These are phyloP conservation scores for Hanseniaspora gamundiae DNA, from an alignment of 1,139 yeast genomes.

Conservation along the genomic window DNA sequence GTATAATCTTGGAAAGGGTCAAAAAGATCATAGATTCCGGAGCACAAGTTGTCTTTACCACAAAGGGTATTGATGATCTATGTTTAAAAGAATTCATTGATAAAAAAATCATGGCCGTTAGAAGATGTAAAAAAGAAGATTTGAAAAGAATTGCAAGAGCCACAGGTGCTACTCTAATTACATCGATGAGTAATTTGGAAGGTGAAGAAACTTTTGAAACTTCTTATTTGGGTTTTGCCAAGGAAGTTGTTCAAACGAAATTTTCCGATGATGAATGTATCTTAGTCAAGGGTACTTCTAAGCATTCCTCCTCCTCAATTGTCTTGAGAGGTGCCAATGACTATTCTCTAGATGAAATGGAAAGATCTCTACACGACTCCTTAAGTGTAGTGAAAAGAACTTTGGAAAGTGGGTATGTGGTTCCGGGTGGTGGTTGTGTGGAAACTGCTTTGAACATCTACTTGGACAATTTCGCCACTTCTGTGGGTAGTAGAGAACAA, in stretches of 20 bases:
- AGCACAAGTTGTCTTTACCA: conserved; percentile 91
- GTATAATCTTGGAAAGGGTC: conserved; percentile 79
- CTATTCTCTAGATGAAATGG: conserved; percentile 95
- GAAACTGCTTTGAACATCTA: conserved; percentile 92
- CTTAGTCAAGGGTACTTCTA: conserved; percentile 84
- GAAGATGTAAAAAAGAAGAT: conserved; percentile 96
- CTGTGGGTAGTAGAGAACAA: conserved; percentile 96
- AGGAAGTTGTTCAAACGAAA: conserved; percentile 81
- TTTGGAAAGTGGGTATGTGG: conserved; percentile 85
- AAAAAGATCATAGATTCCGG: conserved; percentile 82
- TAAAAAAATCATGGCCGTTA: conserved; percentile 92
- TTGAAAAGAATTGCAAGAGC: conserved; percentile 95
- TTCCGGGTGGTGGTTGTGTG: conserved; percentile 99
- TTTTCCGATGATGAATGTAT: conserved; percentile 97
- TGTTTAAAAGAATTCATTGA: conserved; percentile 93
- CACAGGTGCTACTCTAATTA: conserved; percentile 86
- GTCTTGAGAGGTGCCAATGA: conserved; percentile 95
- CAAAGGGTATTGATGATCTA: conserved; percentile 96
- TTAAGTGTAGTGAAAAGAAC: conserved; percentile 92
- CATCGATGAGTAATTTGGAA: conserved; percentile 84
- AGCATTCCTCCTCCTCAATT: conserved; percentile 85
- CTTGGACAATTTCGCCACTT: conserved; percentile 93
- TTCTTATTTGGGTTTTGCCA: conserved; percentile 78
- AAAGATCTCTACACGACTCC: conserved; percentile 90
- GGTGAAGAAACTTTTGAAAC: conserved; percentile 96